Base-by-base conservation (phyloP, 805 yeast species). In the Lipomyces japonicus region DNA sequence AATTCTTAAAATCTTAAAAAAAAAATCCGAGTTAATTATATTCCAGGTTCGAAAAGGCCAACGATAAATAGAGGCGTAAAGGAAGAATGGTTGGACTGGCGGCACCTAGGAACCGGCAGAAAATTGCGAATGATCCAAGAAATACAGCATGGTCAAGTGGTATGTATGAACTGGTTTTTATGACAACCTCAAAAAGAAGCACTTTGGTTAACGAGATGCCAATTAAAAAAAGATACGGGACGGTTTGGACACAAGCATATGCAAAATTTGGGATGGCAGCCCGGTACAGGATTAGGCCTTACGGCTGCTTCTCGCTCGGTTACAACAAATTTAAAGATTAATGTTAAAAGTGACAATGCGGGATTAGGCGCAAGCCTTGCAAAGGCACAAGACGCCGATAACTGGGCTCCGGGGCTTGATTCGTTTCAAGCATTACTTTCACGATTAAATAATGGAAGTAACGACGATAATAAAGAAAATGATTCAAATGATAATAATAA, bases 111-210 rank as follows among this genome's bases (percentile, higher is more conserved):
- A 79, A 76, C 10, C 88, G 86, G 63, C 95, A 86, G 62, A 77
- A 93, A 63, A 84, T 90, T 65, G 97, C 97, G 9, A 69, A 76
- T 32, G 98, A 91, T 70, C 98, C 98, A 16, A 74, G 97, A 63
- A 91, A 91, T 63, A 90, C 96, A 1, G 78, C 81, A 54, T 91
- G 98, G 98, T 84, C 96, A 23, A 88, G 88, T 63, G 86, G 71
- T 54, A 64, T 59, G 22, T 36, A n/a, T n/a, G 7, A n/a, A 41
- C 3, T 14, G 19, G 30, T 5, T 19, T 3, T 36, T 7, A n/a
- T 0, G 5, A 24, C 18, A 18, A n/a, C 10, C 25, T 22, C n/a
- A 16, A 2, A n/a, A 18, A 18, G 25, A 23, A 5, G 4, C 2
- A 12, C 3, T 30, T n/a, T 26, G 23, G 18, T 19, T 22, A 10